Conservation (phyloP, 352 stramenopile genomes). For the Globisporangium cystogenes region DNA sequence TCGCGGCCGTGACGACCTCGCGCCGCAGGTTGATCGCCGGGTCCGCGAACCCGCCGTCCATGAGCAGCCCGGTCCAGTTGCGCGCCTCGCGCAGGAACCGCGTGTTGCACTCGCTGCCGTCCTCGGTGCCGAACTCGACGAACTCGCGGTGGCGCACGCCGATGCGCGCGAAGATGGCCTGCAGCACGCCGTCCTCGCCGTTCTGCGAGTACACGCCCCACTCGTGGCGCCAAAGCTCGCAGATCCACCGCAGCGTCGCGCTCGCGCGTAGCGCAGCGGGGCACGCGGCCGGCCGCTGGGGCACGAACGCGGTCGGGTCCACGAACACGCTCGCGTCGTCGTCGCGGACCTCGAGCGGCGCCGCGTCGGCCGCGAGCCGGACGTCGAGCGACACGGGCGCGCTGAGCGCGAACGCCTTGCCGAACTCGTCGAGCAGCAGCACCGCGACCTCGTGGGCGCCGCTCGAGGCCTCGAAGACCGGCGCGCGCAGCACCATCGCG, state of each 20-base stretch:
- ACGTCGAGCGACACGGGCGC: constrained; percentile 16
- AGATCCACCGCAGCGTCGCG: constrained; percentile 32
- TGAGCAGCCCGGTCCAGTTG: constrained; percentile 47
- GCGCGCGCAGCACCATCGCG: constrained; percentile 23
- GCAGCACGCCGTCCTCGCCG: constrained; percentile 61
- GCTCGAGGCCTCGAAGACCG: constrained; percentile 23
- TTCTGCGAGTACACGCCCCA: constrained; percentile 66
- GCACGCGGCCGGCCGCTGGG: constrained; percentile 19
- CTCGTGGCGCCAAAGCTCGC: constrained; percentile 55
- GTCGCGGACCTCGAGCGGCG: not conserved
- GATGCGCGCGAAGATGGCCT: constrained; percentile 50
- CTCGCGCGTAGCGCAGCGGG: constrained; percentile 9
- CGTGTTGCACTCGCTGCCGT: constrained; percentile 58
- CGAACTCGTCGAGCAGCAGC: constrained; percentile 40
- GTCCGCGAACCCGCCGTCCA: constrained; percentile 49
- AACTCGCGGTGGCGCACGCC: constrained; percentile 28
- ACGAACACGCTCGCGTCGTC: constrained; percentile 16
- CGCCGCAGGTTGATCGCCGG: constrained; percentile 41
- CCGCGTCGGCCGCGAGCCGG: not conserved
- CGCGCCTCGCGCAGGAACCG: constrained; percentile 37
- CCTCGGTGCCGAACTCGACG: constrained; percentile 66
- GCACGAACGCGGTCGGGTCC: constrained; percentile 14
- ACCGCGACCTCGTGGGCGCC: constrained; percentile 27
- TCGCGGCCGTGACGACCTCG: constrained; percentile 56
- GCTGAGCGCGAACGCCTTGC: constrained; percentile 29